Percentiles rank a stretch among this genome's conserved stretches.
These are phyloP conservation scores for Teunomyces panamensis DNA, from an alignment of 805 yeast species.

Conservation along the genomic window DNA sequence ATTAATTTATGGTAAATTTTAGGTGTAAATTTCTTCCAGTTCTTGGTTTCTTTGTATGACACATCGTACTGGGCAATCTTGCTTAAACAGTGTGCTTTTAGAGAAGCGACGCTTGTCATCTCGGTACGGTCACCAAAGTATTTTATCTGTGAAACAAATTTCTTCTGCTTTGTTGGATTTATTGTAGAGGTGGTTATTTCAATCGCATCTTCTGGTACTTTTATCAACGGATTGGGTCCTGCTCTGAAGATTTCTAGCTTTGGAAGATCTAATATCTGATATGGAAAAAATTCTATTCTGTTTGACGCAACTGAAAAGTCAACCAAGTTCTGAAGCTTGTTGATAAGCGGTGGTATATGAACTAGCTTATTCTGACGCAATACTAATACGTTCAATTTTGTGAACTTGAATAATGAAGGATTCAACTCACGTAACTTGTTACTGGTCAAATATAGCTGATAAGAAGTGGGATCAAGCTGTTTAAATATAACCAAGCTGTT, in stretches of 20 bases:
- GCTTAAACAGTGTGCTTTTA: conserved; percentile 48
- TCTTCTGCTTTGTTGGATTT: conserved; percentile 24
- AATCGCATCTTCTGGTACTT: conserved; percentile 25
- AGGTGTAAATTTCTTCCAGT: conserved; percentile 52
- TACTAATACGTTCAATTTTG: conserved; percentile 49
- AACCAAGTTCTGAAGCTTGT: conserved; percentile 32
- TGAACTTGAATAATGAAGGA: conserved; percentile 49
- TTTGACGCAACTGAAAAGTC: conserved; percentile 53
- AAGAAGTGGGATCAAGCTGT: conserved; percentile 19
- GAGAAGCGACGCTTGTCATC: conserved; percentile 36
- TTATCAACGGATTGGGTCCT: conserved; percentile 49
- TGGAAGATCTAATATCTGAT: conserved; percentile 47
- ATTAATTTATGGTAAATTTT: conserved; percentile 44
- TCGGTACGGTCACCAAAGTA: conserved; percentile 15
- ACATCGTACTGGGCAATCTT: conserved; percentile 50
- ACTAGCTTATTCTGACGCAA: conserved; percentile 43
- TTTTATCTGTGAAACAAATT: conserved; percentile 25
- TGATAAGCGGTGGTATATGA: conserved; percentile 17
- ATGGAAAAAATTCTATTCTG: conserved; percentile 50
- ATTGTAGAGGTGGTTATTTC: conserved; percentile 12
- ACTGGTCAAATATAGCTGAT: conserved; percentile 50
- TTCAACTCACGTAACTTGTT: conserved; percentile 48
- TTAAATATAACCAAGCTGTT: conserved; percentile 49
- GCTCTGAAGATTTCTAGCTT: conserved; percentile 45
- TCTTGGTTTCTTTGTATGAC: conserved; percentile 50